These are phyloP conservation scores for Ambrosiella cleistominuta DNA, from an alignment of 2,329 filamentous ascomycete species.

Conservation along the genomic window DNA sequence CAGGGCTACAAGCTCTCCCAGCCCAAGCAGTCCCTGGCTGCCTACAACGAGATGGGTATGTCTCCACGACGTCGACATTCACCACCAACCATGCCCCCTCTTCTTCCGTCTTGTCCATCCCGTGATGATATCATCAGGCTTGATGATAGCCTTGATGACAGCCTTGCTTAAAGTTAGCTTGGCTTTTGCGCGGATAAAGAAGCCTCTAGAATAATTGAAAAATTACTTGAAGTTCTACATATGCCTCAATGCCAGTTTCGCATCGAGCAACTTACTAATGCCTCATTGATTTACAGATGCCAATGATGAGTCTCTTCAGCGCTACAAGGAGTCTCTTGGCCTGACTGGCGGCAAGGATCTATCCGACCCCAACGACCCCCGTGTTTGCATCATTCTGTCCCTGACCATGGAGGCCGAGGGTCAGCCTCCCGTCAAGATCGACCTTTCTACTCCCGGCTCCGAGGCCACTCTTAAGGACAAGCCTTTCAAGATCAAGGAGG, in stretches of 20 bases:
- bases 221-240: too few relatives aligned
- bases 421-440: conserved; percentile 71
- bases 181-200: too few relatives aligned
- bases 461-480: conserved; percentile 68
- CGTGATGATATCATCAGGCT: neutral
- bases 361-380: conserved; percentile 62
- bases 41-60: conserved; percentile 80
- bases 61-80: neutral
- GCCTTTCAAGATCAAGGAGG: conserved; percentile 96
- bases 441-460: conserved; percentile 58
- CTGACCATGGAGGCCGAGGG: conserved; percentile 76
- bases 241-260: too few relatives aligned
- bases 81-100: neutral
- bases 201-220: too few relatives aligned
- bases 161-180: too few relatives aligned
- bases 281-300: conserved; percentile 28
- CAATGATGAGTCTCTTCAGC: conserved; percentile 82
- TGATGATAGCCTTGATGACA: too few relatives aligned
- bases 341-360: conserved; percentile 57
- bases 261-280: neutral
- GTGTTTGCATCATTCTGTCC: conserved; percentile 83
- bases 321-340: conserved; percentile 94
- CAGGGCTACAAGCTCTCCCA: conserved; percentile 96
- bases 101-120: neutral
- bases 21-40: conserved; percentile 86